Conservation (phyloP, 2,329 filamentous ascomycete species). For the Exophiala mesophila region DNA sequence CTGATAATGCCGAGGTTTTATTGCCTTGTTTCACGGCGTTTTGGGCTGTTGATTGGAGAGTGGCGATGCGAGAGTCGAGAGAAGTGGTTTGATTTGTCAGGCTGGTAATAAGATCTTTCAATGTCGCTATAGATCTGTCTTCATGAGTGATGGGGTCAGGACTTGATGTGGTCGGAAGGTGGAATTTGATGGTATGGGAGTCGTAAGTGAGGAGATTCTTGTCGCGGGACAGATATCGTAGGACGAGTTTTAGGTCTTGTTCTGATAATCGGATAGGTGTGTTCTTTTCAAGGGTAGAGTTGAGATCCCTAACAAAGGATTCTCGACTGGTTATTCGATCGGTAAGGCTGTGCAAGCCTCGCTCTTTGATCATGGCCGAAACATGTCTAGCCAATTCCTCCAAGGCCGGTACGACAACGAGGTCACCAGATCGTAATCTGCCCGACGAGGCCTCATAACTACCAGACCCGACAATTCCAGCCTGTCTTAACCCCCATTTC, state of each 20-base stretch:
- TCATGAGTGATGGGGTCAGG: conserved; percentile 60
- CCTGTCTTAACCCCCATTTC: conserved; percentile 67
- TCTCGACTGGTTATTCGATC: conserved; percentile 38
- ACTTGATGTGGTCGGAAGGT: conserved; percentile 41
- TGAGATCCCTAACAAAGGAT: conserved; percentile 59
- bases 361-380: conserved; percentile 3
- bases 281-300: conserved; percentile 46
- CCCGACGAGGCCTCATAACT: conserved; percentile 31
- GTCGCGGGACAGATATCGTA: conserved; percentile 66
- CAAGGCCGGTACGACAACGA: conserved; percentile 52
- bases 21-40: conserved; percentile 69
- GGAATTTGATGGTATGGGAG: conserved; percentile 67
- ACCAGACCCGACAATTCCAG: conserved; percentile 56
- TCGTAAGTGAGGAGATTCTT: conserved; percentile 49
- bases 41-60: conserved; percentile 55
- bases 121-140: conserved; percentile 74
- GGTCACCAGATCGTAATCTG: conserved; percentile 36
- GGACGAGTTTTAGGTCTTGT: conserved; percentile 63
- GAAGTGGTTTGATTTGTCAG: conserved; percentile 63
- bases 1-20: conserved; percentile 66
- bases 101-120: conserved; percentile 66
- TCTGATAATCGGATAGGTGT: conserved; percentile 7
- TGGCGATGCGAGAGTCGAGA: conserved; percentile 52
- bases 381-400: conserved; percentile 38
- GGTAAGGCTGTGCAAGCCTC: conserved; percentile 30